Conservation (phyloP, 306 rosid genomes). For the Lagenaria siceraria region DNA sequence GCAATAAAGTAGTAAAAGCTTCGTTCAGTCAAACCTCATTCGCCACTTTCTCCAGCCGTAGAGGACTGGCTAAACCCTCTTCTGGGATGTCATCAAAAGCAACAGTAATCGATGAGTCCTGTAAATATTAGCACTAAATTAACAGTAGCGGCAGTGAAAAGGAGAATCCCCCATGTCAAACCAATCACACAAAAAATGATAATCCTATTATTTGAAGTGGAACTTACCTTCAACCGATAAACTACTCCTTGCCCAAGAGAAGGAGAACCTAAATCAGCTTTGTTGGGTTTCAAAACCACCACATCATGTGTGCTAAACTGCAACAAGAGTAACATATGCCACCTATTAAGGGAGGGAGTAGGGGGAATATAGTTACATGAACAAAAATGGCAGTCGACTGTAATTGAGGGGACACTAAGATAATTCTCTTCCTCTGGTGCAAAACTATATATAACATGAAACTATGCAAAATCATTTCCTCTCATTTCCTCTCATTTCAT, state of each 20-base stretch:
- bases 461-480: not conserved
- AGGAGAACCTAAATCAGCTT: slow-evolving; percentile 84
- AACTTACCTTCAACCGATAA: slow-evolving; percentile 72
- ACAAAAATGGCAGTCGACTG: not conserved
- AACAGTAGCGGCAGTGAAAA: slow-evolving; percentile 9
- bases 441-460: not conserved
- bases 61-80: slow-evolving; percentile 78
- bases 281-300: slow-evolving; percentile 83
- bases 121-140: slow-evolving; percentile 22
- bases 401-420: not conserved
- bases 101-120: slow-evolving; percentile 91
- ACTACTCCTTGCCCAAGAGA: slow-evolving; percentile 98
- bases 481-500: not conserved
- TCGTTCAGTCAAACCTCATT: slow-evolving; percentile 52
- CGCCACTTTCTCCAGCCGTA: slow-evolving; percentile 83
- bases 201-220: not conserved
- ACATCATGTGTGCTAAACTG: slow-evolving; percentile 92
- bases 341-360: not conserved
- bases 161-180: slow-evolving; percentile 10
- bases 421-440: not conserved
- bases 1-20: not conserved
- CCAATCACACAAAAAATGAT: slow-evolving; percentile 1
- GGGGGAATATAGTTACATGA: not conserved
- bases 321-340: slow-evolving; percentile 8
- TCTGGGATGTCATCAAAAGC: slow-evolving; percentile 98